phyloP scores from a whole-genome alignment of 78 protist genomes.

The Dictyostelium discoideum region dicty_2.7 NC_007088.5:7499501-7500000 shows the following conservation, averaged over 20 bases:
- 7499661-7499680: too few species aligned
- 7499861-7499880: neutral
- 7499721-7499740: neutral
- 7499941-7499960: neutral
- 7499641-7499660: too few species aligned
- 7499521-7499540: neutral
- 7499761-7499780: neutral
- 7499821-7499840: neutral
- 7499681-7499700: neutral
- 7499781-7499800: neutral
- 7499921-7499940: neutral
- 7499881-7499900: neutral
- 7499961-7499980: neutral
- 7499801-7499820: neutral
- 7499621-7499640: too few species aligned
- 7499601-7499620: neutral
- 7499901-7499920: neutral
- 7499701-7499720: neutral
- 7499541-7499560: neutral
- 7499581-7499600: neutral
- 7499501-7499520: neutral
- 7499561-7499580: neutral
- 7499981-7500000: neutral
- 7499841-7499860: neutral
- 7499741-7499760: neutral